phyloP scores from a whole-genome alignment of 805 yeast genomes.

The Kuraishia ogatae region DNA sequence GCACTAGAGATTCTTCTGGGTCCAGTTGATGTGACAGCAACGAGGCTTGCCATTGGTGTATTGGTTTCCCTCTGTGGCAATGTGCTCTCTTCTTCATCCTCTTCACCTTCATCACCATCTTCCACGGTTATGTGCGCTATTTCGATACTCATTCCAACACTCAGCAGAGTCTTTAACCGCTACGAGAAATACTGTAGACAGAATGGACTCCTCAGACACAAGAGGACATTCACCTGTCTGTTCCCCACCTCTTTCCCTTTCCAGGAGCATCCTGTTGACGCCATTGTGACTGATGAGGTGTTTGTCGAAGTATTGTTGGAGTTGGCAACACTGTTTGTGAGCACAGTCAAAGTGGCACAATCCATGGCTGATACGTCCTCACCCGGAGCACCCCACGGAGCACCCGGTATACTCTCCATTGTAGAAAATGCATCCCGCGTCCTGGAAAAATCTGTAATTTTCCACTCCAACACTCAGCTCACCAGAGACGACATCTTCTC shows the following conservation, averaged over 20 bases:
- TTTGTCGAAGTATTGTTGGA: conserved; percentile 70
- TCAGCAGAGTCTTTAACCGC: conserved; percentile 41
- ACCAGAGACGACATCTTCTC: neutral
- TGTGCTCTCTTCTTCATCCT: conserved; percentile 2
- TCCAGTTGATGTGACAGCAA: conserved; percentile 42
- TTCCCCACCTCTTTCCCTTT: conserved; percentile 69
- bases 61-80: conserved; percentile 36
- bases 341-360: conserved; percentile 31
- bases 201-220: conserved; percentile 41
- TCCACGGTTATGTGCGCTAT: neutral
- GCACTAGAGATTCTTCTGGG: conserved; percentile 47
- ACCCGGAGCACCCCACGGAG: too few relatives aligned
- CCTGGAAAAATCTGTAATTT: neutral
- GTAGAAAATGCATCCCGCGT: neutral
- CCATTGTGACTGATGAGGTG: conserved; percentile 59
- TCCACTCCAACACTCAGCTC: neutral
- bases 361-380: conserved; percentile 4
- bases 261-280: conserved; percentile 56
- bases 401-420: neutral
- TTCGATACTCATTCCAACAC: conserved; percentile 31
- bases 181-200: conserved; percentile 41
- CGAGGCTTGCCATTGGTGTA: conserved; percentile 56
- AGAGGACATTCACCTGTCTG: conserved; percentile 55
- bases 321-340: conserved; percentile 51
- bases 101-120: conserved; percentile 8